Percentiles rank a stretch among this genome's conserved stretches.
These are phyloP conservation scores for Fraxinus pennsylvanica DNA, from an alignment of 257 asterid species.

Conservation along the genomic window DNA sequence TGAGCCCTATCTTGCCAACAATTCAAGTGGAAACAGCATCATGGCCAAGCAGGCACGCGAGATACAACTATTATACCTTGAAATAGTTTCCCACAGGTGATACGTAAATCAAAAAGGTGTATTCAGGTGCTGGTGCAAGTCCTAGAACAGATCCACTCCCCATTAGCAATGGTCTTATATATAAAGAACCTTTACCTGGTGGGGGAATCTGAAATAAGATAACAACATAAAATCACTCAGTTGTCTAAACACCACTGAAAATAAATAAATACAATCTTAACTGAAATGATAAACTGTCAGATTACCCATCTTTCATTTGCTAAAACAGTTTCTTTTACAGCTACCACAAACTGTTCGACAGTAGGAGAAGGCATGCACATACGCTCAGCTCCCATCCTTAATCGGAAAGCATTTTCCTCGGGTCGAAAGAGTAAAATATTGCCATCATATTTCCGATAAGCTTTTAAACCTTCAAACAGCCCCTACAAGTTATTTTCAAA, in stretches of 20 bases:
- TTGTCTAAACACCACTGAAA: conserved; percentile 13
- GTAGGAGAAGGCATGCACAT: conserved; percentile 99
- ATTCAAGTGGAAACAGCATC: conserved; percentile 15
- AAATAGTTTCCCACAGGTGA: conserved; percentile 96
- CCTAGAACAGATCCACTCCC: conserved; percentile 98
- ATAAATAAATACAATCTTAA: conserved; percentile 6
- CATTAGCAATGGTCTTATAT: conserved; percentile 92
- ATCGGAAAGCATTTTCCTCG: conserved; percentile 69
- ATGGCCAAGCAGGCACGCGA: neutral
- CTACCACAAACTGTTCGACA: conserved; percentile 82
- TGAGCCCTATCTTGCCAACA: neutral
- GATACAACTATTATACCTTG: conserved; percentile 55
- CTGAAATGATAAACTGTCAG: conserved; percentile 8
- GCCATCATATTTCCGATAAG: conserved; percentile 79
- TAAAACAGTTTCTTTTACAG: conserved; percentile 77
- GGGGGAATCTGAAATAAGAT: conserved; percentile 78
- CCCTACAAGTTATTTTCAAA: conserved; percentile 51
- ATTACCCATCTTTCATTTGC: conserved; percentile 97
- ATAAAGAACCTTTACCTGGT: conserved; percentile 90
- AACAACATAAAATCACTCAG: neutral
- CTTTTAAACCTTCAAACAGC: conserved; percentile 89
- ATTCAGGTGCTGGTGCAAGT: conserved; percentile 97
- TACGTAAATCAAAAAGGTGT: conserved; percentile 85
- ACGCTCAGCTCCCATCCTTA: conserved; percentile 84
- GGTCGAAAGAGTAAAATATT: conserved; percentile 85